A percentile compares a stretch with the other conserved stretches of the same genome.
Conservation (phyloP, 1,139 yeast genomes). For the Blastobotrys persicus region DNA sequence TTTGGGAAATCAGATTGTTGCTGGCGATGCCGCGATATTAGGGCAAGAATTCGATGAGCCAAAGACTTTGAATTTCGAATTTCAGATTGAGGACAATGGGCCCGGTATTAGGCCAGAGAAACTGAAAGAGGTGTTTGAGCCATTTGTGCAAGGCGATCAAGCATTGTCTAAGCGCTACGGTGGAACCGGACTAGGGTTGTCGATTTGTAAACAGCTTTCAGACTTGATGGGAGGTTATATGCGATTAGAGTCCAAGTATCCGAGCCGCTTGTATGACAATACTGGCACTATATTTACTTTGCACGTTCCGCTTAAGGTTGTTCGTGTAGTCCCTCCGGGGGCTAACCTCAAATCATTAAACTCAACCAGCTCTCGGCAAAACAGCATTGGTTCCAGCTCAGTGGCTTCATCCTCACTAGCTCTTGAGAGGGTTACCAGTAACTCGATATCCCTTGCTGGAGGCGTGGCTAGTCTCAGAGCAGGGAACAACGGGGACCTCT, state of each 20-base stretch:
- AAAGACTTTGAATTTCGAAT: conserved; percentile 44
- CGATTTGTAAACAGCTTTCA: conserved; percentile 89
- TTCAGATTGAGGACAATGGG: conserved; percentile 85
- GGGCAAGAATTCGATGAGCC: conserved; percentile 7
- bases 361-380: conserved; percentile 7
- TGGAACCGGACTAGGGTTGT: conserved; percentile 93
- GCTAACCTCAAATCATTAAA: not conserved
- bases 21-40: not conserved
- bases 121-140: conserved; percentile 85
- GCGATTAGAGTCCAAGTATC: conserved; percentile 52
- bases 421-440: conserved; percentile 2
- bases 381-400: conserved; percentile 6
- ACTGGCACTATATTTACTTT: conserved; percentile 80
- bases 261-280: conserved; percentile 26
- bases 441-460: not conserved
- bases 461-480: not conserved
- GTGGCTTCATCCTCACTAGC: not conserved
- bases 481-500: not conserved
- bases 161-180: conserved; percentile 88
- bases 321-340: conserved; percentile 10
- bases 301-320: conserved; percentile 55
- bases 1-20: not conserved
- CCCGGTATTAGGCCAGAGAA: conserved; percentile 81
- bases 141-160: conserved; percentile 96
- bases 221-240: conserved; percentile 71